Evolutionary conservation across 768 basidiomycete genomes (phyloP).

Genomic region (Inosperma sp.): DNA sequence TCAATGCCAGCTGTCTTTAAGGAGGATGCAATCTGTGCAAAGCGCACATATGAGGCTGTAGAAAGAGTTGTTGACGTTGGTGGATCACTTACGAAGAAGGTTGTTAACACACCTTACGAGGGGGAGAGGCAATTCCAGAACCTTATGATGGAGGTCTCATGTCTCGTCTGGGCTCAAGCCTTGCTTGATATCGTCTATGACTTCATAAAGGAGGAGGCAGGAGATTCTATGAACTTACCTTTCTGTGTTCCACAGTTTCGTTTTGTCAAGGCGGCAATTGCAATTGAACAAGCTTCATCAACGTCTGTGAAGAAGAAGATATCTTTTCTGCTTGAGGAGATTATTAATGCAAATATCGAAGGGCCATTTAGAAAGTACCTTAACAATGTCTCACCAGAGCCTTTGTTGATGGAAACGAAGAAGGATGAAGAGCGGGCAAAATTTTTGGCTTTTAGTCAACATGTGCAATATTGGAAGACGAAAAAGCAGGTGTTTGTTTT

Average conservation of each 20-base stretch:
- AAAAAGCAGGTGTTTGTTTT: background rate
- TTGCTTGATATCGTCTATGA: constrained; percentile 14
- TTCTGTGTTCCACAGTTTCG: background rate
- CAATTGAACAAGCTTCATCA: background rate
- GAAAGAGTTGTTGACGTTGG: background rate
- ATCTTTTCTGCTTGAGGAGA: background rate
- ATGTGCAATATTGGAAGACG: constrained; percentile 1
- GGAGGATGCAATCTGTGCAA: background rate
- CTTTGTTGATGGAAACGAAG: constrained; percentile 1
- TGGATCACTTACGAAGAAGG: background rate
- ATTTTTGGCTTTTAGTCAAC: background rate
- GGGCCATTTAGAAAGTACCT: constrained; percentile 1
- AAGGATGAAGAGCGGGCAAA: background rate
- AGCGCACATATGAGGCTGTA: background rate
- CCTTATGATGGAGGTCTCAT: constrained; percentile 18
- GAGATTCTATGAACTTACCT: background rate
- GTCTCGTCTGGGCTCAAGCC: constrained; percentile 20
- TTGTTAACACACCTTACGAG: constrained; percentile 13
- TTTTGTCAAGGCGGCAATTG: background rate
- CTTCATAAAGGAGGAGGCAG: background rate
- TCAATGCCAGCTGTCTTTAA: too few relatives aligned
- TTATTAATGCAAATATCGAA: background rate
- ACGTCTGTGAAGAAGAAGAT: background rate
- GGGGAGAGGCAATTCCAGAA: constrained; percentile 14
- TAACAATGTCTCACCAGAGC: background rate